Base-by-base conservation (phyloP, 805 yeast genomes). In the Nakazawaea anatomiae region DNA sequence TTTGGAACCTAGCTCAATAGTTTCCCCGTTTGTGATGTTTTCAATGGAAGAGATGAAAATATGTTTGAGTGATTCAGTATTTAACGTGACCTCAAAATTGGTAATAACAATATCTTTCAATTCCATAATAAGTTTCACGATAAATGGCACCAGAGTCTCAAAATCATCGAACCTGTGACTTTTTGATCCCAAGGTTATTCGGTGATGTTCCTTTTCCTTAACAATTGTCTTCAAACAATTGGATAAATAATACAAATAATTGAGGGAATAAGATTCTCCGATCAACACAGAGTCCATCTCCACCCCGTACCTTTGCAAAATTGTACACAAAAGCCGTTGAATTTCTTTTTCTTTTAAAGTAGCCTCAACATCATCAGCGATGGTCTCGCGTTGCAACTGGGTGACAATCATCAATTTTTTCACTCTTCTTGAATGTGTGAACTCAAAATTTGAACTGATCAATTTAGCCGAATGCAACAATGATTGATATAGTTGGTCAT, bases 211-310 rank as follows among this genome's bases (percentile, higher is more conserved):
- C 28, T 38, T 25, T 25, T 46, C 48, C 11, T 25, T 11, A 6
- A 38, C 18, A n/a, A 46, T 14, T 14, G n/a, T 38, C 39, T 46
- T 46, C 29, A 46, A 31, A 30, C 48, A 29, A n/a, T 46, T 46
- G 40, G 48, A 39, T 10, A 46, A 31, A 31, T 39, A 46, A 30
- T 46, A 46, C 18, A 46, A 25, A 25, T 39, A 31, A 11, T 46
- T 38, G 14, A 39, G 9, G 6, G 48, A 46, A 30, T 46, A 46
- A 5, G 28, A 28, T 5, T 45, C 42, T 11, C 43, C 42, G 18
- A 46, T 14, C 30, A 46, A 34, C 5, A 29, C 11, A 25, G 48
- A 39, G 31, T 46, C 39, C 4, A 46, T 6, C 28, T 46, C 30
- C 9, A 46, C 31, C 14, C 18, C 39, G 18, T 29, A 14, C 5